These are phyloP conservation scores for Mucor lusitanicus DNA, from an alignment of 371 early-diverging fungal genomes.

Conservation along the genomic window DNA sequence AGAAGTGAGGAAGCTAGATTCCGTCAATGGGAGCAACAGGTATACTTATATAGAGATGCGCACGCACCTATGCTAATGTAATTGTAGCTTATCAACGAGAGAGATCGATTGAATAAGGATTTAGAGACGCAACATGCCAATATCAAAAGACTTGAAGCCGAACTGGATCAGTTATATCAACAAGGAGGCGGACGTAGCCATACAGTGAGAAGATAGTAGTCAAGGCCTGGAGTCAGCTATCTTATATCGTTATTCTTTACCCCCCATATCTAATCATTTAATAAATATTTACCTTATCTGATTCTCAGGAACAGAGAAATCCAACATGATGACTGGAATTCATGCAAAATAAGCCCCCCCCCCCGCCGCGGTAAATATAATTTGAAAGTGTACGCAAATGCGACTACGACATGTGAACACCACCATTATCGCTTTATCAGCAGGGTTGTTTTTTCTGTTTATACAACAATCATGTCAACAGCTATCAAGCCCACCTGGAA, in stretches of 20 bases:
- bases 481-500: background rate
- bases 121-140: slow-evolving; percentile 90
- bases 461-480: background rate
- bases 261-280: background rate
- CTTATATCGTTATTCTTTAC: background rate
- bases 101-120: slow-evolving; percentile 96
- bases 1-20: slow-evolving; percentile 89
- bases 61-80: slow-evolving; percentile 18
- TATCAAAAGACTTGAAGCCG: slow-evolving; percentile 89
- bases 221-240: background rate
- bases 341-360: background rate
- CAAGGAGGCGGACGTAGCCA: slow-evolving; percentile 30
- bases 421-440: background rate
- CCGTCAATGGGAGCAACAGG: slow-evolving; percentile 90
- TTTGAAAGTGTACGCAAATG: background rate
- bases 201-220: slow-evolving; percentile 10
- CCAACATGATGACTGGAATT: background rate
- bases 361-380: background rate
- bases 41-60: background rate
- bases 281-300: too few relatives aligned
- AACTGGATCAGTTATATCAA: slow-evolving; percentile 69
- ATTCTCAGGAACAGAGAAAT: background rate
- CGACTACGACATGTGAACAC: background rate
- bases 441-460: background rate
- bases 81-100: slow-evolving; percentile 88